phyloP scores from a whole-genome alignment of 345 rosid genomes.

The Bruguiera gymnorhiza region DNA sequence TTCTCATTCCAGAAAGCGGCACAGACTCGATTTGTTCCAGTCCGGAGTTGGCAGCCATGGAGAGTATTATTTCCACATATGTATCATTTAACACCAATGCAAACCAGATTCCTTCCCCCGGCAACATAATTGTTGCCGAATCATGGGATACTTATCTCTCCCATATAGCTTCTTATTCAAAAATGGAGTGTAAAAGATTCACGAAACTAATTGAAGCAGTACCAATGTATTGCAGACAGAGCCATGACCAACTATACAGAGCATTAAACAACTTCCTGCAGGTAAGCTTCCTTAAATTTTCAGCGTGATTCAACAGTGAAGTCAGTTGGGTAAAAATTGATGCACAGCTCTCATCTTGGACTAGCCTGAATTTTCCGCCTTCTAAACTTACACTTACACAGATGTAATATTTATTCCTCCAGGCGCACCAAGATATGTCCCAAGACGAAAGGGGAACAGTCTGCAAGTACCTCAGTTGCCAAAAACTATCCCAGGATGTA shows the following conservation, averaged over 20 bases:
- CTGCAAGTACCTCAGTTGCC: conserved; percentile 72
- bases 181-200: conserved; percentile 44
- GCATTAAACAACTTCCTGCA: conserved; percentile 58
- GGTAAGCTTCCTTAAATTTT: conserved; percentile 29
- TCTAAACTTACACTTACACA: not conserved
- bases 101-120: conserved; percentile 33
- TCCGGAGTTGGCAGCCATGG: conserved; percentile 53
- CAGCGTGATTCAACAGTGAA: not conserved
- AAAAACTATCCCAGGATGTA: conserved; percentile 62
- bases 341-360: not conserved
- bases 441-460: conserved; percentile 62
- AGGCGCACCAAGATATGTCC: conserved; percentile 51
- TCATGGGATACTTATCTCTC: conserved; percentile 62
- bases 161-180: conserved; percentile 41
- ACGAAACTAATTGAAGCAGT: conserved; percentile 53
- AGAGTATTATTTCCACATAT: conserved; percentile 47
- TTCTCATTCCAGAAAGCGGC: conserved; percentile 41
- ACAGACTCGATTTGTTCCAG: conserved; percentile 37
- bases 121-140: conserved; percentile 47
- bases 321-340: not conserved
- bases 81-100: conserved; percentile 34
- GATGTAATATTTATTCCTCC: conserved; percentile 11
- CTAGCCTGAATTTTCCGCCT: not conserved
- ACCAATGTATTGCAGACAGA: conserved; percentile 53
- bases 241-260: conserved; percentile 67